Evolutionary conservation across 164 flowering plant genomes (phyloP).

Genomic region (Liquidambar formosana): DNA sequence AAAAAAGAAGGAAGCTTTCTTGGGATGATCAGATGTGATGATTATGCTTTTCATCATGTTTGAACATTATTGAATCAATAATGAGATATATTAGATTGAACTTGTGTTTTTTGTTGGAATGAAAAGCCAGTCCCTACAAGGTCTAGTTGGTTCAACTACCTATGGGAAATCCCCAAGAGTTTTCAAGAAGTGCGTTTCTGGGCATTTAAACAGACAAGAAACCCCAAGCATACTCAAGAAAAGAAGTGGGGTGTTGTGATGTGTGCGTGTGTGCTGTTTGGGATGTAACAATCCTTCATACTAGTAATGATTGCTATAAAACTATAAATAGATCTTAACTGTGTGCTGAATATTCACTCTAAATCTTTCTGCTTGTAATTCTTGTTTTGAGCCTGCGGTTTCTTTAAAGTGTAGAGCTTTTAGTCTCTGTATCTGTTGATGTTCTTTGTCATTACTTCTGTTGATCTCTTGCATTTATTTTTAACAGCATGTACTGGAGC

Average conservation of each 20-base stretch:
- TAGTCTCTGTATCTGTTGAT: slow-evolving; percentile 1
- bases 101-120: background rate
- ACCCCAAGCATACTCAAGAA: too few species aligned
- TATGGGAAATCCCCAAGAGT: background rate
- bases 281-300: background rate
- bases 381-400: background rate
- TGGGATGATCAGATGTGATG: background rate
- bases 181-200: background rate
- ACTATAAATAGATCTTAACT: too few species aligned
- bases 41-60: background rate
- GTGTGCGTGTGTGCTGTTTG: background rate
- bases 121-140: background rate
- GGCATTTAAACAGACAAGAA: too few species aligned
- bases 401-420: background rate
- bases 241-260: too few species aligned
- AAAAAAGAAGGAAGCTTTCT: too few species aligned
- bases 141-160: background rate
- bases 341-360: too few species aligned
- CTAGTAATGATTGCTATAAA: background rate
- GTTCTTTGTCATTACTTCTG: slow-evolving; percentile 2
- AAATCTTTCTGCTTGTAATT: too few species aligned
- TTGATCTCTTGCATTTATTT: background rate
- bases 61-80: background rate
- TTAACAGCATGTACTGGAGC: slow-evolving; percentile 92
- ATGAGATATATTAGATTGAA: background rate